Conservation (phyloP, 2,329 filamentous ascomycete species). For the Fusarium sp. region DNA sequence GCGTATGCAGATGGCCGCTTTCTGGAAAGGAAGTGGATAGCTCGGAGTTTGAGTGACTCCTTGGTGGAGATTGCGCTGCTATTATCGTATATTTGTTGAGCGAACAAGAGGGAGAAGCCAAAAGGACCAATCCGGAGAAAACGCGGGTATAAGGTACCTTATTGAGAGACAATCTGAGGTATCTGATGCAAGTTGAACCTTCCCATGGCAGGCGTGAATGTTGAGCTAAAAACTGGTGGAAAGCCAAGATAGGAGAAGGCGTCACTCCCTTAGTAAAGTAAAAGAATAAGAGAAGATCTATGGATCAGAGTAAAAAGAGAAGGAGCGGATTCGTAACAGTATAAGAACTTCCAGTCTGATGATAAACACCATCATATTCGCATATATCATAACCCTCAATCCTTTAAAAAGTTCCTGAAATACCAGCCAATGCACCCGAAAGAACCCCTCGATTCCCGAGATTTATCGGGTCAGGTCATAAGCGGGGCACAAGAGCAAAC, state of each 20-base stretch:
- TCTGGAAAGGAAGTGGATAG: slow-evolving; percentile 10
- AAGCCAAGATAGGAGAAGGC: not conserved
- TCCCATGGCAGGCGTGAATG: not conserved
- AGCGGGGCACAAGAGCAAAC: slow-evolving; percentile 32
- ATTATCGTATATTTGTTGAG: slow-evolving; percentile 9
- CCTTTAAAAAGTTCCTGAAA: slow-evolving; percentile 2
- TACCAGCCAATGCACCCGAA: slow-evolving; percentile 11
- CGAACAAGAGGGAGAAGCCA: not conserved
- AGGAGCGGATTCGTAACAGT: slow-evolving; percentile 6
- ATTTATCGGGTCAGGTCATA: slow-evolving; percentile 38
- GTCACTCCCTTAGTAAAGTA: not conserved
- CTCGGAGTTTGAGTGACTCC: slow-evolving; percentile 5
- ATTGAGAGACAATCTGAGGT: not conserved
- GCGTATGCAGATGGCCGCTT: slow-evolving; percentile 22
- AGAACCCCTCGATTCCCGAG: slow-evolving; percentile 28
- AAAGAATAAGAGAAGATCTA: not conserved
- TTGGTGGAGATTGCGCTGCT: slow-evolving; percentile 16
- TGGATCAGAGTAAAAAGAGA: not conserved
- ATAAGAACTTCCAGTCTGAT: slow-evolving; percentile 15
- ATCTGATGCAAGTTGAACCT: not conserved
- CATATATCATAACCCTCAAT: slow-evolving; percentile 28
- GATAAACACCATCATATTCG: slow-evolving; percentile 5
- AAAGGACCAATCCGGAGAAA: not conserved
- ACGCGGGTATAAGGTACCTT: not conserved
- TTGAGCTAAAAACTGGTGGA: not conserved